phyloP scores from a whole-genome alignment of 306 rosid species.

The Medicago ruthenica region DNA sequence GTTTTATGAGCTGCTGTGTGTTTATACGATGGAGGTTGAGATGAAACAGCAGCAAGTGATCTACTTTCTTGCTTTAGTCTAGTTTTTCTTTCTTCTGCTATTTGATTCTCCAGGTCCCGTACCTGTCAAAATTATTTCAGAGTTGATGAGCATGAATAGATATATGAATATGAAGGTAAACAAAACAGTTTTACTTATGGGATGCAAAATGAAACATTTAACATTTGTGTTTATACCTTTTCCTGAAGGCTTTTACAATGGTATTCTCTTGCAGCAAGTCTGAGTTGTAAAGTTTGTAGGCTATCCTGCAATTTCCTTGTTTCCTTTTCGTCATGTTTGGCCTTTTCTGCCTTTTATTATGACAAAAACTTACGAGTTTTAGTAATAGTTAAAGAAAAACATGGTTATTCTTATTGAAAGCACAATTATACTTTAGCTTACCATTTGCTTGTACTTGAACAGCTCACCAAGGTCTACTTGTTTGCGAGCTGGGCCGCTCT shows the following conservation, averaged over 20 bases:
- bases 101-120: constrained; percentile 89
- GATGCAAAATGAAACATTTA: background rate
- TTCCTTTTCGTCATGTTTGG: constrained; percentile 91
- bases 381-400: background rate
- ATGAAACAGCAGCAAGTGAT: constrained; percentile 64
- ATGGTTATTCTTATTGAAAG: constrained; percentile 10
- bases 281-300: constrained; percentile 69
- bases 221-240: constrained; percentile 55
- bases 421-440: constrained; percentile 41
- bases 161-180: background rate
- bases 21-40: constrained; percentile 57
- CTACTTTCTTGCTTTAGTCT: constrained; percentile 82
- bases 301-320: constrained; percentile 80
- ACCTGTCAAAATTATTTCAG: constrained; percentile 53
- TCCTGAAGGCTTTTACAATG: constrained; percentile 85
- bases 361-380: constrained; percentile 24
- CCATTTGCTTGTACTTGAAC: constrained; percentile 95
- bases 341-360: constrained; percentile 77
- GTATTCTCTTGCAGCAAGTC: constrained; percentile 83
- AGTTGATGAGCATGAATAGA: background rate
- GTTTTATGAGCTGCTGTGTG: constrained; percentile 47
- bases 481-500: constrained; percentile 92
- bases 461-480: constrained; percentile 81
- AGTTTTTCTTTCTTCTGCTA: constrained; percentile 84
- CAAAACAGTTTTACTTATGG: background rate